Percentiles rank a stretch among this genome's conserved stretches.
These are phyloP conservation scores for Arthroderma sp. DNA, from an alignment of 2,329 filamentous ascomycete genomes.

Conservation along the genomic window DNA sequence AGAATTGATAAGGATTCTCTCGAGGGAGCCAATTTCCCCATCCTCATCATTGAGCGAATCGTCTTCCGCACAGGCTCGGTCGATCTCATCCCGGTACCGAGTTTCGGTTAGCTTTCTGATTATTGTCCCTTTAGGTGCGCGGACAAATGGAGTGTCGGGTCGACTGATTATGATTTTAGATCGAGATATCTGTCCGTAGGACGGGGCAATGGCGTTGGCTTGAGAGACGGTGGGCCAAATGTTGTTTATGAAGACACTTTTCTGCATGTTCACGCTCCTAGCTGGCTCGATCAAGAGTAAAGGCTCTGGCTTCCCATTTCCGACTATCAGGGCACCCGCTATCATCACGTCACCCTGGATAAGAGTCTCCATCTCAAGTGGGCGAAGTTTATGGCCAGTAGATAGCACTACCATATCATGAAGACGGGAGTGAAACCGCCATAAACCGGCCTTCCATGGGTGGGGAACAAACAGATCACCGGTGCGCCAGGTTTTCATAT, in stretches of 20 bases:
- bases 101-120: slow-evolving; percentile 9
- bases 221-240: slow-evolving; percentile 10
- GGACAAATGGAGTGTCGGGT: slow-evolving; percentile 8
- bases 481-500: not conserved
- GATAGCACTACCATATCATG: slow-evolving; percentile 10
- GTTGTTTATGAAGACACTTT: slow-evolving; percentile 11
- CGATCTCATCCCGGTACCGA: slow-evolving; percentile 10
- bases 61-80: not conserved
- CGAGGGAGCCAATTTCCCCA: not conserved
- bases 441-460: slow-evolving; percentile 5
- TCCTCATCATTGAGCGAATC: not conserved
- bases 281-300: slow-evolving; percentile 11
- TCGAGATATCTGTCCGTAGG: slow-evolving; percentile 9
- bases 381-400: slow-evolving; percentile 10
- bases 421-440: slow-evolving; percentile 6
- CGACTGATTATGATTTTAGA: slow-evolving; percentile 5
- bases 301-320: slow-evolving; percentile 10
- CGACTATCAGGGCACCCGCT: slow-evolving; percentile 9
- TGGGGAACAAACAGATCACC: slow-evolving; percentile 3
- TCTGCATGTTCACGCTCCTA: not conserved
- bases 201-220: slow-evolving; percentile 9
- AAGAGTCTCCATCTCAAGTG: slow-evolving; percentile 11
- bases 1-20: not conserved
- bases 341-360: slow-evolving; percentile 8
- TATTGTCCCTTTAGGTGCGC: slow-evolving; percentile 10